Conservation (phyloP, 257 asterid species). For the Salvia hispanica region DNA sequence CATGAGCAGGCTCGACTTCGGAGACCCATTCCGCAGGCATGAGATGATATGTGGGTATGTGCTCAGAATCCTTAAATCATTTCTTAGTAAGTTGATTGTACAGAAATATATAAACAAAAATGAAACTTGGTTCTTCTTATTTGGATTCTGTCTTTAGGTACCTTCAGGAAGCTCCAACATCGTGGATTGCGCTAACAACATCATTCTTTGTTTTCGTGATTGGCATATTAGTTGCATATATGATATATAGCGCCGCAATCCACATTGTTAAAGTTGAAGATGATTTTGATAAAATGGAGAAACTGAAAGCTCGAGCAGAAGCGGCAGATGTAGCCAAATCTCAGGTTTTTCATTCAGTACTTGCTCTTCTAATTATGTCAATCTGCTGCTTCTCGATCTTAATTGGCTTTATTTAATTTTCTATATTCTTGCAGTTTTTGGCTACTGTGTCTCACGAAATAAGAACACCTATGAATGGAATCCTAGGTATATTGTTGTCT, state of each 20-base stretch:
- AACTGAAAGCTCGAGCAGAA: constrained; percentile 77
- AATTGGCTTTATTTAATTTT: constrained; percentile 26
- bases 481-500: constrained; percentile 59
- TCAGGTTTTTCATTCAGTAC: constrained; percentile 50
- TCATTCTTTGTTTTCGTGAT: constrained; percentile 59
- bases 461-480: constrained; percentile 96
- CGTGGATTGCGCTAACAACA: constrained; percentile 61
- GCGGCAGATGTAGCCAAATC: constrained; percentile 97
- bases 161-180: constrained; percentile 72
- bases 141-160: constrained; percentile 50
- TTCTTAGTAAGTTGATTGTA: neutral
- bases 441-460: constrained; percentile 98
- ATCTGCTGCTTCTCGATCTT: constrained; percentile 11
- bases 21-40: constrained; percentile 87
- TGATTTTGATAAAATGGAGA: constrained; percentile 74
- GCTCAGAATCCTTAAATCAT: neutral
- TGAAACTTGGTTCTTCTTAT: neutral
- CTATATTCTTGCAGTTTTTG: constrained; percentile 57
- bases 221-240: constrained; percentile 57
- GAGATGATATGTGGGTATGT: constrained; percentile 89
- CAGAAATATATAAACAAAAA: neutral
- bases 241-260: constrained; percentile 57
- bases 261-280: constrained; percentile 83
- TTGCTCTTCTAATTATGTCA: constrained; percentile 14
- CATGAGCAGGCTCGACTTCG: constrained; percentile 76